A percentile compares a stretch with the other conserved stretches of the same genome.
These are phyloP conservation scores for Lentinula sp. DNA, from an alignment of 768 basidiomycete species.

Conservation along the genomic window DNA sequence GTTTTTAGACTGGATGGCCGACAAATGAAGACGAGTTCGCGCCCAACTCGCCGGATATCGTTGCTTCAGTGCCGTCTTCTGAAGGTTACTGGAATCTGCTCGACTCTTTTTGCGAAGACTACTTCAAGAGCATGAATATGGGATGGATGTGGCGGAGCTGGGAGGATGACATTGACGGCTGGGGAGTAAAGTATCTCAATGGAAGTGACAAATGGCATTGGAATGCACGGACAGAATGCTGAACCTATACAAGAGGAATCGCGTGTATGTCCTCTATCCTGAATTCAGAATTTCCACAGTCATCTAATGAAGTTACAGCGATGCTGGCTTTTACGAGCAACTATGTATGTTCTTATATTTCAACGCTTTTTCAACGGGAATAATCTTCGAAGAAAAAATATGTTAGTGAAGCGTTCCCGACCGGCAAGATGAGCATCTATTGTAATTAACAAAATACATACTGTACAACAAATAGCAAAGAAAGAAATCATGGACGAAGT, in stretches of 20 bases:
- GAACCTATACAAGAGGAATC: background rate
- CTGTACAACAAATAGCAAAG: no score
- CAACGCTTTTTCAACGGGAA: no score
- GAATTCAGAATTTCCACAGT: no score
- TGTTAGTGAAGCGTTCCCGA: no score
- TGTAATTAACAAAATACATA: no score
- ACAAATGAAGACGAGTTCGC: slow-evolving; percentile 13
- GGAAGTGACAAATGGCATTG: slow-evolving; percentile 12
- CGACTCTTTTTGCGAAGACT: slow-evolving; percentile 10
- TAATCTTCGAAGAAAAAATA: no score
- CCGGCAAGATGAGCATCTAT: no score
- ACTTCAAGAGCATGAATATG: slow-evolving; percentile 11
- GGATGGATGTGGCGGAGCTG: slow-evolving; percentile 13
- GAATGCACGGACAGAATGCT: slow-evolving; percentile 6
- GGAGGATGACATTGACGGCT: slow-evolving; percentile 11
- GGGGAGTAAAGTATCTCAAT: slow-evolving; percentile 10
- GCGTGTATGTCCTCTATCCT: no score
- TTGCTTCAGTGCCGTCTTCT: slow-evolving; percentile 9
- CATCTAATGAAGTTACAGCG: no score
- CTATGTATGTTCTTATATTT: no score
- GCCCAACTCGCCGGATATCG: slow-evolving; percentile 11
- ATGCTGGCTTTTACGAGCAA: no score
- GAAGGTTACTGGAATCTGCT: slow-evolving; percentile 10
- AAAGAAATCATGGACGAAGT: no score
- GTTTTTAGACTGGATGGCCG: slow-evolving; percentile 11